Base-by-base conservation (phyloP, 2,329 filamentous ascomycete genomes). In the Fusarium equiseti region DNA sequence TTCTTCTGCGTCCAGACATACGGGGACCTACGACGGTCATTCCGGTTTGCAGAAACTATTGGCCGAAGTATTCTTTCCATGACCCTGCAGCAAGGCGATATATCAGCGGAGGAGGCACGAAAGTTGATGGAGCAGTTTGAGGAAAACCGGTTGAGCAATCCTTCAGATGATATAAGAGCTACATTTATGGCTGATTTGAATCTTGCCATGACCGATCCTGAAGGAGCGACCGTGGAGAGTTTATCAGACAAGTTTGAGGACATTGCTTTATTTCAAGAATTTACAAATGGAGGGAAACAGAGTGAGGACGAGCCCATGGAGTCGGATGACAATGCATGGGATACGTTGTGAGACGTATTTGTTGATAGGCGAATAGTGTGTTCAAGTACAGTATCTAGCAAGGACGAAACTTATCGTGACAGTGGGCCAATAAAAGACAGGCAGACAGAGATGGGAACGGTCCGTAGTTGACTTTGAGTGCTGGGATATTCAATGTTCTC, bases 1-100 rank as follows among this genome's bases (percentile, higher is more conserved):
- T 64, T 80, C 6, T 65, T 81, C 2, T 83, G 81, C 35, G 63
- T 83, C 8, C 79, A 82, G 52, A 79, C 78, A 2, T 83, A 83
- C 54, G 75, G 79, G 32, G 71, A 72, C 8, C 73, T 83, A 4
- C 74, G 78, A 7, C 74, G 73, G 8, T 76, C 79, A 3, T 83
- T 78, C 58, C 78, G 78, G 1, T 77, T 83, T 5, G 78, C 80
- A 7, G 77, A 79, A 40, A 67, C 76, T 4, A 79, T 82, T 24
- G 74, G 73, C 4, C 74, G 74, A 16, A 79, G 78, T 6, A 65
- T 83, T 15, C 64, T 83, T 5, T 76, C 79, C 10, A 79, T 83
- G 78, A 74, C 76, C 8, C 63, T 83, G 20, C 70, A 76, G 6
- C 74, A 79, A 22, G 77, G 76, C 0, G 66, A 77, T 58, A 78